Evolutionary conservation across 2,329 filamentous ascomycete species (phyloP), one percentile per base, ranked within the genome.

Genomic region (Trichoderma sp.): DNA sequence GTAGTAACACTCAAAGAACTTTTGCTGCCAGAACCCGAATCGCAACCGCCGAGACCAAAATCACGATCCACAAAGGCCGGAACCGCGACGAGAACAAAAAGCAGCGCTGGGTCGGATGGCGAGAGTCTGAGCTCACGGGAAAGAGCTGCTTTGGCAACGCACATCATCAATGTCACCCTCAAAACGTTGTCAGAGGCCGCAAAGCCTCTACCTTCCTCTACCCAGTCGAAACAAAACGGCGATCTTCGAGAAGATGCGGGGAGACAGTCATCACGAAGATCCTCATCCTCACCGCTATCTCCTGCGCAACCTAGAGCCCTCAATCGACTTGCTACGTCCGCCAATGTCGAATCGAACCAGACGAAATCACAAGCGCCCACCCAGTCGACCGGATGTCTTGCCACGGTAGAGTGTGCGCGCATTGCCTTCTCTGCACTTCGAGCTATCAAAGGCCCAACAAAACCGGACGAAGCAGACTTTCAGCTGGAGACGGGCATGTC

Each of bases 401-500:
- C 89, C 2, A 86, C 85, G 0, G 89, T 91, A 13, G 92, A 94
- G 81, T 94, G 92, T 76, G 88, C 90, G 7, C 86, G 91, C 11
- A 80, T 88, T 32, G 91, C 91, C 2, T 93, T 95, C 76, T 82
- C 86, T 7, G 90, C 88, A 64, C 82, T 95, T 50, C 85, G 91
- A 64, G 84, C 85, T 32, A 76, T 89, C 28, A 87, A 92, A 65
- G 83, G 86, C 30, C 82, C 86, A 1, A 81, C 86, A 6, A 84
- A 86, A 9, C 81, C 89, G 11, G 81, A 86, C 11, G 82, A 90
- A n/a, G 86, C 88, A 1, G 85, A 88, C 58, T 82, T 92, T 50
- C 92, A 95, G 77, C 80, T 95, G 4, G 93, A 95, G 78, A 90
- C 85, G 72, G 93, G 92, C 68, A 92, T 93, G 85, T 88, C 91